A percentile compares a stretch with the other conserved stretches of the same genome.
Evolutionary conservation across 306 rosid genomes (phyloP).

Genomic region (Pterocarpus santalinus): DNA sequence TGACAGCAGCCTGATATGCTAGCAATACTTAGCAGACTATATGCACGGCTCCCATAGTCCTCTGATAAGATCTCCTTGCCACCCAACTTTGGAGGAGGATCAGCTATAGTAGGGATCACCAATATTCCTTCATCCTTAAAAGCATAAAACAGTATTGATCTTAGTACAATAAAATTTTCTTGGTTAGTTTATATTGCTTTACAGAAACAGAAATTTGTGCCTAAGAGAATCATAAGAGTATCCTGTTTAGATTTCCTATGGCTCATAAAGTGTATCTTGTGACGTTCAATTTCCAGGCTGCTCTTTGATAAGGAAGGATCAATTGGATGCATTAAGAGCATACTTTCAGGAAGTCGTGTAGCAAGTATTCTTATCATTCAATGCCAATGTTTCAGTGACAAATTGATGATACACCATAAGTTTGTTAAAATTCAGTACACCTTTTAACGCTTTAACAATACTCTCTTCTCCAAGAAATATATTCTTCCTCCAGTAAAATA

Average conservation of each 20-base stretch:
- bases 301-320: neutral
- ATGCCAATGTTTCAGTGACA: neutral
- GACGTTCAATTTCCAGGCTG: too few species aligned
- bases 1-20: constrained; percentile 98
- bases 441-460: neutral
- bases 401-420: constrained; percentile 13
- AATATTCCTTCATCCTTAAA: constrained; percentile 92
- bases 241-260: neutral
- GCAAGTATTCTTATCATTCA: neutral
- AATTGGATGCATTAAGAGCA: neutral
- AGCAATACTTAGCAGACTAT: constrained; percentile 81
- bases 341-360: constrained; percentile 8
- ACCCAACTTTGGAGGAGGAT: constrained; percentile 94
- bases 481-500: neutral
- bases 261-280: neutral
- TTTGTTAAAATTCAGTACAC: constrained; percentile 22
- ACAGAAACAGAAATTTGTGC: neutral
- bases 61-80: constrained; percentile 78
- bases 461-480: constrained; percentile 1
- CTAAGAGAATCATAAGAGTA: too few species aligned
- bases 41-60: constrained; percentile 70
- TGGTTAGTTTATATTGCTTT: constrained; percentile 1
- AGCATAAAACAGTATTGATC: constrained; percentile 24
- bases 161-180: constrained; percentile 1
- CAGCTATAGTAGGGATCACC: constrained; percentile 89